Evolutionary conservation across 352 stramenopile genomes (phyloP).

Genomic region (Peronospora destructor): DNA sequence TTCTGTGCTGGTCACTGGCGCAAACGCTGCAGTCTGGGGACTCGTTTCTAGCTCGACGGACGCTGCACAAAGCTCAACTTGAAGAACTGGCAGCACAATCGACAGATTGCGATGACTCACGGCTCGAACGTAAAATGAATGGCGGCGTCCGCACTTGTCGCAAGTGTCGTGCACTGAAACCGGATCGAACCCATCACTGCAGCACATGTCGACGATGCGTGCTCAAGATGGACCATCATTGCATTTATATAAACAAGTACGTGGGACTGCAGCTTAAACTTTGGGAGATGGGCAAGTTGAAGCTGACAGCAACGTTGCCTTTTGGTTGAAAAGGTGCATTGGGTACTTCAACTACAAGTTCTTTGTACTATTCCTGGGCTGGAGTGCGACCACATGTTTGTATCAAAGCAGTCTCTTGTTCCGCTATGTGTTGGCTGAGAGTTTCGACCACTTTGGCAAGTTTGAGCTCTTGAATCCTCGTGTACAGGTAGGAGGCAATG

Average conservation of each 20-base stretch:
- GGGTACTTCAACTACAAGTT: slow-evolving; percentile 88
- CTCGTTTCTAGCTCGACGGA: slow-evolving; percentile 42
- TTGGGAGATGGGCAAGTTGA: slow-evolving; percentile 1
- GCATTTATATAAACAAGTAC: slow-evolving; percentile 87
- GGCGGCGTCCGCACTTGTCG: slow-evolving; percentile 59
- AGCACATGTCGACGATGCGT: slow-evolving; percentile 69
- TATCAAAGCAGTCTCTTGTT: slow-evolving; percentile 64
- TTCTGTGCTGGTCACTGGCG: slow-evolving; percentile 52
- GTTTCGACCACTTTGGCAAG: slow-evolving; percentile 50
- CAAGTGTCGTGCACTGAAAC: slow-evolving; percentile 70
- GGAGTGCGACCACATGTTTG: slow-evolving; percentile 60
- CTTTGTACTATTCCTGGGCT: slow-evolving; percentile 80
- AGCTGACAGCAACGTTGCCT: slow-evolving; percentile 5
- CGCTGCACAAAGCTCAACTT: slow-evolving; percentile 12
- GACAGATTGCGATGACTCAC: slow-evolving; percentile 3
- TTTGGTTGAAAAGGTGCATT: slow-evolving; percentile 49
- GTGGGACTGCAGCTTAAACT: background rate
- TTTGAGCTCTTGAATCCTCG: slow-evolving; percentile 46
- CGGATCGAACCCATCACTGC: slow-evolving; percentile 80
- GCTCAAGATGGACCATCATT: slow-evolving; percentile 87
- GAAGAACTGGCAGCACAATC: slow-evolving; percentile 6
- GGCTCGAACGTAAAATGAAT: slow-evolving; percentile 68
- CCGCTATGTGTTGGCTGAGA: slow-evolving; percentile 46
- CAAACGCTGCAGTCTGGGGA: slow-evolving; percentile 50
- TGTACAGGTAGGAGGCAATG: slow-evolving; percentile 42